phyloP scores from a whole-genome alignment of 768 basidiomycete species.

The Mycena filopes region DNA sequence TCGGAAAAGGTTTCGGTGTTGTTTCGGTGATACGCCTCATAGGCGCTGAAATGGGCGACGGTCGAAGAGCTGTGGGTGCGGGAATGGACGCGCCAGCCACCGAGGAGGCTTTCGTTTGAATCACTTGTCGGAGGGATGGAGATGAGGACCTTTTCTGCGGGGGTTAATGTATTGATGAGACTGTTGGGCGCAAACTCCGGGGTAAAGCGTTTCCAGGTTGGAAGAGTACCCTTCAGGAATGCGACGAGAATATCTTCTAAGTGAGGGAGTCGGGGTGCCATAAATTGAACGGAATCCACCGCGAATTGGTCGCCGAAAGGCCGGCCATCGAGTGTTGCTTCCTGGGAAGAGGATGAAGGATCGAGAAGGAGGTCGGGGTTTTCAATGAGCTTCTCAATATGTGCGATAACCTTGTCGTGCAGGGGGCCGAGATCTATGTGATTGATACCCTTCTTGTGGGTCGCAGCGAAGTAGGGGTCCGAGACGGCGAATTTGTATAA shows the following conservation, averaged over 20 bases:
- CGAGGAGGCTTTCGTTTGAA: neutral
- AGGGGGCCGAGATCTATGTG: neutral
- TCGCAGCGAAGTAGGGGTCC: neutral
- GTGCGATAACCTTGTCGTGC: neutral
- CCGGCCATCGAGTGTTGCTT: neutral
- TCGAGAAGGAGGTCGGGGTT: neutral
- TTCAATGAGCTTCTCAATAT: neutral
- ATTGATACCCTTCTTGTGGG: neutral
- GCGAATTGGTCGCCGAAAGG: neutral
- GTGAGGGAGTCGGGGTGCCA: neutral
- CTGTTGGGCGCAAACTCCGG: neutral
- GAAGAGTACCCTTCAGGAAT: neutral
- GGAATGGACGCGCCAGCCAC: neutral
- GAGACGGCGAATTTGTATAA: conserved; percentile 2
- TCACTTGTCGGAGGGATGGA: neutral
- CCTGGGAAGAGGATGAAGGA: neutral
- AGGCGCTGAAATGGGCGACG: neutral
- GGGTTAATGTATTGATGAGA: neutral
- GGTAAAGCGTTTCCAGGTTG: neutral
- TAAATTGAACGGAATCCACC: neutral
- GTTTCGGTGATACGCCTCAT: neutral
- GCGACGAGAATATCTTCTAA: neutral
- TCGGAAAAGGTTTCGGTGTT: neutral
- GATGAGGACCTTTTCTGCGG: neutral
- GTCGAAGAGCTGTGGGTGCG: neutral